Percentiles rank a stretch among this genome's conserved stretches.
Evolutionary conservation across 164 flowering plant species (phyloP).

Genomic region (Liquidambar formosana): DNA sequence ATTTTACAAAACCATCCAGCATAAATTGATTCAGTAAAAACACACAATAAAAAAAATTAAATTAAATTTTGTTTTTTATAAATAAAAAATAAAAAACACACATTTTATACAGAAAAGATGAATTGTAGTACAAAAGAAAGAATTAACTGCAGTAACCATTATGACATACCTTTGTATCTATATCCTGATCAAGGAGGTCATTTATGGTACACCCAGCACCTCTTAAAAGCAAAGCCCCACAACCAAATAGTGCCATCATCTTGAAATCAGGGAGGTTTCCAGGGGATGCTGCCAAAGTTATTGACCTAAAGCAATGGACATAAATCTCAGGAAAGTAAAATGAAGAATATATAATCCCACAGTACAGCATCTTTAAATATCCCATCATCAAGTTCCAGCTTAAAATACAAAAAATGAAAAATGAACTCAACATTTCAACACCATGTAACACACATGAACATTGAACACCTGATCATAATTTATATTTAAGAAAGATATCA

Average conservation of each 20-base stretch:
- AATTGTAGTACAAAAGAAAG: constrained; percentile 1
- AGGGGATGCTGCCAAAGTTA: constrained; percentile 78
- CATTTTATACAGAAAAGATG: neutral
- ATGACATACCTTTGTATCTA: constrained; percentile 64
- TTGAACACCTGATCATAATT: neutral
- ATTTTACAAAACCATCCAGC: no score
- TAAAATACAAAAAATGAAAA: neutral
- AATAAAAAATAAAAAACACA: neutral
- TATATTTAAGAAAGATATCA: neutral
- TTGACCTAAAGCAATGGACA: constrained; percentile 62
- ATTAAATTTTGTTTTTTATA: no score
- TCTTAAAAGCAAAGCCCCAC: constrained; percentile 86
- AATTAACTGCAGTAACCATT: neutral
- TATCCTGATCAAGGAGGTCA: constrained; percentile 90
- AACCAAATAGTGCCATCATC: constrained; percentile 80
- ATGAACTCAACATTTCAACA: neutral
- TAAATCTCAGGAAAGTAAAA: neutral
- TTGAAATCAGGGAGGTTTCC: constrained; percentile 85
- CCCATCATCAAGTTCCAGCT: neutral
- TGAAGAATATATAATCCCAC: neutral
- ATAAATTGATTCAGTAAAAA: no score
- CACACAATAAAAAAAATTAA: no score
- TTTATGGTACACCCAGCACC: constrained; percentile 99
- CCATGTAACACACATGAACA: neutral
- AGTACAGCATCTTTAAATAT: neutral